Conservation (phyloP, 176 grass and related monocot genomes). For the Luzula sylvatica region DNA sequence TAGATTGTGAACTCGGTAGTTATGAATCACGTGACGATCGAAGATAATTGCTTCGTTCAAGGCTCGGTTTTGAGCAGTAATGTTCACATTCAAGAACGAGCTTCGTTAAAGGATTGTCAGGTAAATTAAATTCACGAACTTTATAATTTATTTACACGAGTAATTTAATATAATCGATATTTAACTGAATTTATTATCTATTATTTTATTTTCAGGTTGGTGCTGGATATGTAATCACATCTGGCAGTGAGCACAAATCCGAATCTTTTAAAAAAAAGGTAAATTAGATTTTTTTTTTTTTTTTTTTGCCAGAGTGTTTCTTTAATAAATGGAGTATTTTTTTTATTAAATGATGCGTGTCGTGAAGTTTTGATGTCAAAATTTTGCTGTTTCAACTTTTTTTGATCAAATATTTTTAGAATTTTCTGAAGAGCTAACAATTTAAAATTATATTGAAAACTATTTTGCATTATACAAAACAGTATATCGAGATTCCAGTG, state of each 20-base stretch:
- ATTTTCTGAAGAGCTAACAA: no score
- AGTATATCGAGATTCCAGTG: no score
- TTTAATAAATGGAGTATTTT: conserved; percentile 8
- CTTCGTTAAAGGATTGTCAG: conserved; percentile 93
- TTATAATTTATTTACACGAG: background rate
- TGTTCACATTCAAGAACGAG: conserved; percentile 92
- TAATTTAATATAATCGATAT: conserved; percentile 2
- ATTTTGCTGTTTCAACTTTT: background rate
- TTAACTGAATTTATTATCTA: background rate
- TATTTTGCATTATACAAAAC: no score
- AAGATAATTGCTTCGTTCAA: conserved; percentile 91
- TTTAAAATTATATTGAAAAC: no score
- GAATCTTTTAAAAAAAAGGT: conserved; percentile 75
- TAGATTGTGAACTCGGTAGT: conserved; percentile 95
- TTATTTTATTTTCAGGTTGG: conserved; percentile 44
- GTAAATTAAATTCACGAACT: conserved; percentile 18
- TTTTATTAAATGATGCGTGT: background rate
- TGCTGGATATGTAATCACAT: conserved; percentile 72
- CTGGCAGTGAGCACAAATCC: conserved; percentile 74
- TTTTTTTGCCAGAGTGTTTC: no score
- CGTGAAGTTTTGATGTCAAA: background rate
- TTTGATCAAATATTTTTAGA: no score
- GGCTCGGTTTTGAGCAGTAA: conserved; percentile 91
- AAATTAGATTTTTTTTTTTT: conserved; percentile 16
- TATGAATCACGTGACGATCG: conserved; percentile 92